Conservation (phyloP, 139 green algal species). For the Edaphochlamys debaryana region DNA sequence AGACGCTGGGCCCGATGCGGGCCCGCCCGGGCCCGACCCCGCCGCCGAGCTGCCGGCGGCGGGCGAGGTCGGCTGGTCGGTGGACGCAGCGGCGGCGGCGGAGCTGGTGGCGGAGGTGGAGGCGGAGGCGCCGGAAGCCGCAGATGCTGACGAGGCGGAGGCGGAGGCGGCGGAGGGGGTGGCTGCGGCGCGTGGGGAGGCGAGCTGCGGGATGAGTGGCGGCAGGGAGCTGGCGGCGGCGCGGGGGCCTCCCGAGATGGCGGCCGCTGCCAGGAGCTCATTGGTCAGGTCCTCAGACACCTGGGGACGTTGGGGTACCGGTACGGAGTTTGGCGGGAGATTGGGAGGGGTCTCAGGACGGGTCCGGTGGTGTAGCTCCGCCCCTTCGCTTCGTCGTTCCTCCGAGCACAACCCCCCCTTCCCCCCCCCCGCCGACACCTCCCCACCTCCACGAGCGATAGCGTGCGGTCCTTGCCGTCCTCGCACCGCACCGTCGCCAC, state of each 20-base stretch:
- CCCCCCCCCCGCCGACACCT: background rate
- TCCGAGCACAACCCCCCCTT: too few species aligned
- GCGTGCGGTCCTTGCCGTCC: constrained; percentile 7
- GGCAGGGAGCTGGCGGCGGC: background rate
- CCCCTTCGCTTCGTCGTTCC: too few species aligned
- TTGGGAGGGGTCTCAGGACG: too few species aligned
- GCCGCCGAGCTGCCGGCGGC: background rate
- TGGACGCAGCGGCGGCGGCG: background rate
- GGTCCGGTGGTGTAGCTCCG: too few species aligned
- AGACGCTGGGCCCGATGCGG: too few species aligned
- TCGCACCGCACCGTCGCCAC: constrained; percentile 25
- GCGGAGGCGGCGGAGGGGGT: background rate
- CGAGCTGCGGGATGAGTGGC: background rate
- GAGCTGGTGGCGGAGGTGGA: background rate
- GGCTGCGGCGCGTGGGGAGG: background rate
- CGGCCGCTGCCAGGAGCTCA: constrained; percentile 41
- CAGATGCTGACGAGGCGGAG: background rate
- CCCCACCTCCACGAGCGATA: constrained; percentile 29
- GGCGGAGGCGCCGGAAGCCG: background rate
- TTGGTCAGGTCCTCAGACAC: constrained; percentile 36
- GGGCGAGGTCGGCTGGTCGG: background rate
- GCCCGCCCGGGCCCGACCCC: too few species aligned
- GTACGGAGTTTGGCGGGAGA: too few species aligned
- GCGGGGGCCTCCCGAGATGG: constrained; percentile 11
- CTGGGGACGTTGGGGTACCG: background rate